These are phyloP conservation scores for Poterioochromonas sp. DNA, from an alignment of 352 stramenopile species.

Conservation along the genomic window DNA sequence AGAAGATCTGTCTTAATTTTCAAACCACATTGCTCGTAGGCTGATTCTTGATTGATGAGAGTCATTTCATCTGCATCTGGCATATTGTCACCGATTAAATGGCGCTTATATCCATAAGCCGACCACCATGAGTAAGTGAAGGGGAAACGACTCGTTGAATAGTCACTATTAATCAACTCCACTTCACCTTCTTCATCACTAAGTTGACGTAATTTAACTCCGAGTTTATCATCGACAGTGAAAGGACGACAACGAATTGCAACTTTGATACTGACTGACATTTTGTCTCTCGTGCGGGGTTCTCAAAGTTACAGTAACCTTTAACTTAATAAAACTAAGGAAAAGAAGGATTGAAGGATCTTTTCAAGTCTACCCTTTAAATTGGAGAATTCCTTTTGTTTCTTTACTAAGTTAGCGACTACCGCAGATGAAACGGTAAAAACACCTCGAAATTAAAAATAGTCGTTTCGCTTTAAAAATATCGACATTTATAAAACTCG, in stretches of 20 bases:
- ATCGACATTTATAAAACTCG: too few species aligned
- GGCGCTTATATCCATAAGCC: constrained; percentile 66
- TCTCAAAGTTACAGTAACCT: too few species aligned
- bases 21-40: constrained; percentile 67
- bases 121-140: constrained; percentile 87
- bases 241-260: constrained; percentile 46
- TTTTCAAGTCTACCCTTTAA: too few species aligned
- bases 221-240: constrained; percentile 75
- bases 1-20: constrained; percentile 88
- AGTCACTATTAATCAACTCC: constrained; percentile 77
- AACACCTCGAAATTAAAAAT: too few species aligned
- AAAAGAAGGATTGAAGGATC: too few species aligned
- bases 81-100: constrained; percentile 36
- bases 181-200: constrained; percentile 80
- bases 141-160: constrained; percentile 78
- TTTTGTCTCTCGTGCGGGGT: too few species aligned
- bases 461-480: too few species aligned
- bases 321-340: too few species aligned
- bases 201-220: constrained; percentile 76
- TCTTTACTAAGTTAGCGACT: too few species aligned
- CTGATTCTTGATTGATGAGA: constrained; percentile 75
- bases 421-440: too few species aligned
- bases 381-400: too few species aligned
- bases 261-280: constrained; percentile 45
- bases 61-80: constrained; percentile 57